These are phyloP conservation scores for Hippophae gyantsensis DNA, from an alignment of 306 rosid genomes.

Conservation along the genomic window DNA sequence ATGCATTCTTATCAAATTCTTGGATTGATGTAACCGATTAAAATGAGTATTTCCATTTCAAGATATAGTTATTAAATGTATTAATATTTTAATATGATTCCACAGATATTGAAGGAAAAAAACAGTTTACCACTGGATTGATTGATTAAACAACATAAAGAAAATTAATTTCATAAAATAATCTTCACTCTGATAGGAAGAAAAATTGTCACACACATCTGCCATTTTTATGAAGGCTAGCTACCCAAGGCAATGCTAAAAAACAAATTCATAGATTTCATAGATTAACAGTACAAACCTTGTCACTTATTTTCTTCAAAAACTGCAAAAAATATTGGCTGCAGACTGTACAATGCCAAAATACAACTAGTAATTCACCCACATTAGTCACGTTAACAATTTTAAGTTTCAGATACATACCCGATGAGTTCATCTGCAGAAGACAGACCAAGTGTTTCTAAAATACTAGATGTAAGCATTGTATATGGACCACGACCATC, in stretches of 20 bases:
- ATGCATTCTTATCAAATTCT: neutral
- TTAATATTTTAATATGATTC: neutral
- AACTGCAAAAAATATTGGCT: conserved; percentile 7
- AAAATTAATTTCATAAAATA: neutral
- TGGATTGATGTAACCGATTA: neutral
- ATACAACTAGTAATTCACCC: conserved; percentile 7
- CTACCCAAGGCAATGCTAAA: conserved; percentile 3
- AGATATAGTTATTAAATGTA: neutral
- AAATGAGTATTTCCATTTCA: neutral
- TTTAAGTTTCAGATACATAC: conserved; percentile 27
- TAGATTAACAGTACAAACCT: conserved; percentile 8
- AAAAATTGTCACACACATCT: neutral
- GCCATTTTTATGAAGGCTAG: conserved; percentile 1
- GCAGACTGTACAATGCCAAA: conserved; percentile 16
- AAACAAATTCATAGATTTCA: conserved; percentile 5
- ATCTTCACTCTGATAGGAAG: neutral
- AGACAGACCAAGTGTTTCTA: conserved; percentile 52
- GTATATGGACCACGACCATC: conserved; percentile 83
- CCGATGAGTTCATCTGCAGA: conserved; percentile 76
- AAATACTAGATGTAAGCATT: conserved; percentile 46
- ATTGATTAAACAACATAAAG: neutral
- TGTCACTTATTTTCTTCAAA: conserved; percentile 7
- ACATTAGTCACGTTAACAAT: neutral
- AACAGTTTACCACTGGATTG: neutral
- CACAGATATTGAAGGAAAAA: neutral